These are phyloP conservation scores for Botrytis medusae DNA, from an alignment of 2,329 filamentous ascomycete species.

Conservation along the genomic window DNA sequence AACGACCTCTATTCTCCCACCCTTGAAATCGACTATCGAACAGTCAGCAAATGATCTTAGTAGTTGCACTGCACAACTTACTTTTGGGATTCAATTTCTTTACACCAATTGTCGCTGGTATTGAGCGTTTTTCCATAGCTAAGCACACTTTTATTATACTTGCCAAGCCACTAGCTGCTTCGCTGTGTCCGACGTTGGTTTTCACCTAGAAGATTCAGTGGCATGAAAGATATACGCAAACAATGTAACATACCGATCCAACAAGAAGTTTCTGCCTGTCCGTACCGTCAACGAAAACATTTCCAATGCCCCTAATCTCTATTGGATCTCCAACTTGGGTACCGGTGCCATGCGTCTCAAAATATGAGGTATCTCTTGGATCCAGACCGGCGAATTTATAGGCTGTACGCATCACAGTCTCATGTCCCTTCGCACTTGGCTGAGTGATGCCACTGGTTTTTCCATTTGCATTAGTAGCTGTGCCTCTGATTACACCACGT, in stretches of 20 bases:
- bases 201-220: conserved; percentile 27
- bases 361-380: conserved; percentile 14
- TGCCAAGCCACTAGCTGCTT: conserved; percentile 19
- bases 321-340: conserved; percentile 21
- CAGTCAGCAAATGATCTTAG: background rate
- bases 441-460: conserved; percentile 17
- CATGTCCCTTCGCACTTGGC: conserved; percentile 49
- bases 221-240: background rate
- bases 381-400: conserved; percentile 20
- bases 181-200: conserved; percentile 22
- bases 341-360: conserved; percentile 20
- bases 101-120: conserved; percentile 11
- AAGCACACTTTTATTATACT: conserved; percentile 24
- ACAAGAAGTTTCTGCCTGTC: conserved; percentile 3
- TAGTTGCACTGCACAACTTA: background rate
- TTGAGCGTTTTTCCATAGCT: conserved; percentile 4
- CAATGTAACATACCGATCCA: conserved; percentile 4
- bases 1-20: background rate
- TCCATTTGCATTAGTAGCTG: conserved; percentile 44
- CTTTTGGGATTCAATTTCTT: conserved; percentile 16
- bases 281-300: conserved; percentile 11
- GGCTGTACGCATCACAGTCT: conserved; percentile 1
- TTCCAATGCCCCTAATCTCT: conserved; percentile 2
- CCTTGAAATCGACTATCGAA: conserved; percentile 9
- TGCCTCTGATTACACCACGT: conserved; percentile 45